Base-by-base conservation (phyloP, 1,284 basidiomycete genomes). In the Rhodotorula sp. region DNA sequence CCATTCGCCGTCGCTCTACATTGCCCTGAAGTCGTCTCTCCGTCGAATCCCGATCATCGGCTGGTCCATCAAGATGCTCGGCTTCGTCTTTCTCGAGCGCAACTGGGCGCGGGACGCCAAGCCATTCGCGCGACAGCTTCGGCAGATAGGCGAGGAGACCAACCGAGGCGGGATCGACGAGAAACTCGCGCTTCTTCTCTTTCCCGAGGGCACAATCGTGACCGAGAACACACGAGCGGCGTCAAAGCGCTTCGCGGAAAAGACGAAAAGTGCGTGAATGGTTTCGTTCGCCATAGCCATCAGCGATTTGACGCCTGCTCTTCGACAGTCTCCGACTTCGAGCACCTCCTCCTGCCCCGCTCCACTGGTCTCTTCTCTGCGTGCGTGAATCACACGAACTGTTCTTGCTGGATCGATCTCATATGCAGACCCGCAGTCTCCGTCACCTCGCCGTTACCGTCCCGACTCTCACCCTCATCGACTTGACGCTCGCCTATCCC, bases 121-220 rank as follows among this genome's bases (percentile, higher is more conserved):
- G 2, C 55, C 56, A 8, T 73, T 76, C 44, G 60, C 55, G 34
- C 49, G 42, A 8, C 68, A 74, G 61, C 63, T 76, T 21, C n/a
- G 50, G 4, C n/a, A 34, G 25, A 71, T 72, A 27, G 52, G 66
- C 8, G 14, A 27, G 3, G 54, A 50, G 27, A 54, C 66, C 44
- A 34, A 34, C 17, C 55, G 61, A 2, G 59, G 52, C 7, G 58
- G 52, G 7, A 56, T 27, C 13, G 62, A 63, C n/a, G 66, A 69
- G 17, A 66, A 61, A 59, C 34, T 72, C 25, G 71, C 67, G 42
- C 25, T 76, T 21, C 42, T 74, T 23, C 61, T 74, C 42, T 74
- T 95, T 80, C 95, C 94, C 0, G 94, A 97, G 81, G 94, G 94
- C 23, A 97, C 94, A 0, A 88, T 97, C 62, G 89, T 92, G 7